Base-by-base conservation (phyloP, 2,329 filamentous ascomycete genomes). In the Mariannaea elegans region DNA sequence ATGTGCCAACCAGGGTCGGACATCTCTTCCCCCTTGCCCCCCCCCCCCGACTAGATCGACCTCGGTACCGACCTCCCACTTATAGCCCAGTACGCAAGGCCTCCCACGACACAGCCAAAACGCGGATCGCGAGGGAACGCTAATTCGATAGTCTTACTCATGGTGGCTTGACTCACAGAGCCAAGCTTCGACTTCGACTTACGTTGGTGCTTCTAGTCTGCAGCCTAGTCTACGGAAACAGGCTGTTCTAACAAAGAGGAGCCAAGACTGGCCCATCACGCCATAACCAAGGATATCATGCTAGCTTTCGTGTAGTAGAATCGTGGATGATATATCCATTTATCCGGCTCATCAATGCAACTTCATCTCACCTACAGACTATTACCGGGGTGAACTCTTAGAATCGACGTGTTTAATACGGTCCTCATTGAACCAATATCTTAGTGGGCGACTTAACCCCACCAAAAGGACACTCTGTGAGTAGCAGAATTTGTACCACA, bases 1-100 rank as follows among this genome's bases (percentile, higher is more conserved):
- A 41, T 53, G 59, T 38, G 18, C 66, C 65, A 70, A 70, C 70
- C 61, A 63, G 64, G 64, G 61, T 32, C 31, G 44, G 45, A 24
- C 38, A 45, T 36, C 39, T 54, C 39, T 54, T 45, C 23, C 49
- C 56, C 39, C 48, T 38, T 18, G 24, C 41, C 16, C 21, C 41
- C 21, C 19, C 18, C 38, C 19, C 38, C 38, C 9, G 44, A 49
- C 49, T 59, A 49, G 44, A 59, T 59, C 49, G 49, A 29, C 42
- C 29, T 53, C n/a, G n/a, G 44, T 52, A 48, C 32, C 36, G 48
- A 48, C 55, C 47, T 31, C 42, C 13, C 27, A 12, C 29, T 23
- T 27, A 41, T 31, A 36, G 48, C 38, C 34, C 44, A 9, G 24
- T 18, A 16, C 44, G 39, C 56, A 36, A 59, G 49, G 18, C 56